Base-by-base conservation (phyloP, 2,329 filamentous ascomycete species). In the Neodidymelliopsis sp. region DNA sequence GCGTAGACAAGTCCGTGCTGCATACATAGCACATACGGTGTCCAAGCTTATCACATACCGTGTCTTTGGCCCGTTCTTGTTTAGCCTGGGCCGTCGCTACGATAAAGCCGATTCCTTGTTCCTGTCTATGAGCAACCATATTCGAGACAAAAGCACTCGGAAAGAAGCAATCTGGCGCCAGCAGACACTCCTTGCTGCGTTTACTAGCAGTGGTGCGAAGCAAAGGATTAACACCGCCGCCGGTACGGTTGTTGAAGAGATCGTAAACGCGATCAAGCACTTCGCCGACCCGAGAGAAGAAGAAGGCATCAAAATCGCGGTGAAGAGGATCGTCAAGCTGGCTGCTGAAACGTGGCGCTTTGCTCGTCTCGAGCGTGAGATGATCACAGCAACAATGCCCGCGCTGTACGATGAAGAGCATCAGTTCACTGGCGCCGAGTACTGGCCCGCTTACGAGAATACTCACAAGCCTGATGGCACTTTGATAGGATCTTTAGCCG, bases 291-390 rank as follows among this genome's bases (percentile, higher is more conserved):
- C 77, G 3, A 75, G 72, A 34, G 75, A 78, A 41, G 74, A 81
- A 40, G 79, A 82, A 50, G 68, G 73, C n/a, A 74, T 84, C 35
- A 71, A 77, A 34, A 74, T 74, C 11, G 77, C 76, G 3, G 78
- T 84, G 5, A 76, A 80, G 28, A 75, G 78, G 47, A 81, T 84
- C 33, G 81, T 84, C 37, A 84, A 84, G 59, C 72, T 81, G 15
- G 81, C 81, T 2, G 80, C 81, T 1, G 80, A 84, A 63, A 83
- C 81, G 6, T 84, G 81, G 81, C 73, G 81, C 15, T 80, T 81
- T 59, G 81, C 81, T 4, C 77, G 81, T 8, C 76, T 84, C 23
- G 81, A 84, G 62, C 75, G 80, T 13, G 80, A 83, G 59, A 75
- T 81, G 56, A 80, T 84, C 37, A 71, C 75, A 9, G 81, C 81